Evolutionary conservation across 2,329 filamentous ascomycete species (phyloP), one percentile per base, ranked within the genome.

Genomic region (Exophiala sp.): DNA sequence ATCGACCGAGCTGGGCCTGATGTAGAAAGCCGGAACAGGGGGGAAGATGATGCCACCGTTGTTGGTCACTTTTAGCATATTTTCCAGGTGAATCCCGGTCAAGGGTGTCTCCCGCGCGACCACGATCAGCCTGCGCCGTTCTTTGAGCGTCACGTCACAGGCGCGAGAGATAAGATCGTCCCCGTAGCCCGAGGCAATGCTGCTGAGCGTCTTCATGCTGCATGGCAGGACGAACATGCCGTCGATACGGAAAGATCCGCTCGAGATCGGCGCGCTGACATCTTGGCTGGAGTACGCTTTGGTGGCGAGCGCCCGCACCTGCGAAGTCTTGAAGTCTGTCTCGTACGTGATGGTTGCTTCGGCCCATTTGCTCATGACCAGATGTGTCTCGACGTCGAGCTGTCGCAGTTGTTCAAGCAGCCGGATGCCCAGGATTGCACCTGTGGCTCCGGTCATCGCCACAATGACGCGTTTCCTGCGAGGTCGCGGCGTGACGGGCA

Each of bases 161-260:
- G 71, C 65, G 1, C 70, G 59, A 0, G 67, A 58, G 18, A 73
- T 71, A 13, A 74, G 53, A 52, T 73, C 71, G 32, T 72, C 66
- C 43, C 64, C 64, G 49, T 64, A 68, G 0, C 70, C 72, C 1
- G 58, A 50, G n/a, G 61, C 54, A 2, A 74, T 62, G 1, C 61
- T 65, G 0, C 69, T 66, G 8, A 73, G 62, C 1, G 71, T 73
- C 59, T 73, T 73, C 66, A 74, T 68, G 45, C 64, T 69, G 61
- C 71, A 74, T 0, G 66, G 70, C 1, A 68, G 65, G 4, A 74
- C 58, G 19, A 73, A 66, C 71, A 75, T 74, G 29, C 70, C 72
- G 47, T 70, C 66, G 30, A 22, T 22, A 35, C 38, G 41, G 30
- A 53, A 62, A 1, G 50, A 60, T 1, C 59, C 58, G 19, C 55